These are phyloP conservation scores for Penicillium hesseltinei DNA, from an alignment of 2,329 filamentous ascomycete genomes.

Conservation along the genomic window DNA sequence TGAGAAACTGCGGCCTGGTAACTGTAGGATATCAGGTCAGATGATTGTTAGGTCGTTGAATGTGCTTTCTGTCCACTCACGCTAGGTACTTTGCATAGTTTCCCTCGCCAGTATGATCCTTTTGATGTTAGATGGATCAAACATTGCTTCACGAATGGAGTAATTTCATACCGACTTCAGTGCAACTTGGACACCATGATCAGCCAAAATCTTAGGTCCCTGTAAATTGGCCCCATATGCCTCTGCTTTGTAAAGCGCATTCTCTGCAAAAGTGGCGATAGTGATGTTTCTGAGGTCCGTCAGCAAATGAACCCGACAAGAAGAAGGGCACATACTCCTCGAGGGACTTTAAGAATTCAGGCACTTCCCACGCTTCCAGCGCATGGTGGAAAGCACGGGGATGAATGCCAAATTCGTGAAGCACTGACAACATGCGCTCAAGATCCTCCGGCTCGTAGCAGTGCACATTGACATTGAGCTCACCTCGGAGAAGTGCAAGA, in stretches of 20 bases:
- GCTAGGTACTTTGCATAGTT: not conserved
- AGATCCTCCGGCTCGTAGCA: not conserved
- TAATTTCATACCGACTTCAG: not conserved
- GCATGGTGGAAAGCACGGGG: not conserved
- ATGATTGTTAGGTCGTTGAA: not conserved
- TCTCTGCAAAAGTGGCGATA: not conserved
- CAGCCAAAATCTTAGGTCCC: not conserved
- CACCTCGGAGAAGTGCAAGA: not conserved
- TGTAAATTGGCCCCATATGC: not conserved
- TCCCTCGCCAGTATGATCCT: not conserved
- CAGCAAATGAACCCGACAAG: not conserved
- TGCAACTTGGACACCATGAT: not conserved
- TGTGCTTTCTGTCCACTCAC: not conserved
- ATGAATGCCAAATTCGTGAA: not conserved
- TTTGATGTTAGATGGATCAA: not conserved
- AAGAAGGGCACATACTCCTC: not conserved
- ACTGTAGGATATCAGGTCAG: not conserved
- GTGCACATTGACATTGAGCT: not conserved
- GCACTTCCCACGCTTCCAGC: not conserved
- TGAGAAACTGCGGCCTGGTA: not conserved
- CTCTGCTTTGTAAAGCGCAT: not conserved
- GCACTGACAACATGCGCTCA: not conserved
- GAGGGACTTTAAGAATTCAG: not conserved
- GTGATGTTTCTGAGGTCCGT: not conserved
- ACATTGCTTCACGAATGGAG: not conserved